Percentiles rank a stretch among this genome's conserved stretches.
These are phyloP conservation scores for Dichotomocladium elegans DNA, from an alignment of 371 early-diverging fungal genomes.

Conservation along the genomic window DNA sequence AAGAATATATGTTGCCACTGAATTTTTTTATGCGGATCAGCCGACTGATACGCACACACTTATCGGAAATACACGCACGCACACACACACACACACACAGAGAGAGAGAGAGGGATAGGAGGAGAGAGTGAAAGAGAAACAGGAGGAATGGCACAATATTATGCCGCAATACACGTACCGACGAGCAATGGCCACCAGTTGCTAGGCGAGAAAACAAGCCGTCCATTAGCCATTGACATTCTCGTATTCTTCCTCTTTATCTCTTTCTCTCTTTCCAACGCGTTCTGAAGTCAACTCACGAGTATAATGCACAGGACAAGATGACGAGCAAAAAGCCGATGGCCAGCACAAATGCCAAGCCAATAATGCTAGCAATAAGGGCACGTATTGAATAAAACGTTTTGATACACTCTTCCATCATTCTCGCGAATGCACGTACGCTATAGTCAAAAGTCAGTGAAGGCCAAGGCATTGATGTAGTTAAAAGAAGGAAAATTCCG, in stretches of 20 bases:
- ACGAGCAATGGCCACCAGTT: constrained; percentile 94
- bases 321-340: constrained; percentile 88
- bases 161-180: constrained; percentile 30
- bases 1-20: constrained; percentile 78
- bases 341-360: constrained; percentile 82
- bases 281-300: constrained; percentile 38
- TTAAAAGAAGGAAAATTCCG: neutral
- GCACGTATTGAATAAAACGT: neutral
- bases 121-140: too few relatives aligned
- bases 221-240: neutral
- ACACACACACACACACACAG: too few relatives aligned
- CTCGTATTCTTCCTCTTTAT: too few relatives aligned
- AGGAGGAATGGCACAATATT: too few relatives aligned
- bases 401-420: neutral
- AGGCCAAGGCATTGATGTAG: neutral
- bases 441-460: constrained; percentile 3
- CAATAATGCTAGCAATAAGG: constrained; percentile 58
- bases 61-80: neutral
- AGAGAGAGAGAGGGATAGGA: too few relatives aligned
- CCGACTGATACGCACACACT: neutral
- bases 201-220: constrained; percentile 33
- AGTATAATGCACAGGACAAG: constrained; percentile 89
- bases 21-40: too few relatives aligned
- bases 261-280: neutral
- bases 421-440: constrained; percentile 5